phyloP scores from a whole-genome alignment of 139 green algal species.

The Picocystis salinarum region DNA sequence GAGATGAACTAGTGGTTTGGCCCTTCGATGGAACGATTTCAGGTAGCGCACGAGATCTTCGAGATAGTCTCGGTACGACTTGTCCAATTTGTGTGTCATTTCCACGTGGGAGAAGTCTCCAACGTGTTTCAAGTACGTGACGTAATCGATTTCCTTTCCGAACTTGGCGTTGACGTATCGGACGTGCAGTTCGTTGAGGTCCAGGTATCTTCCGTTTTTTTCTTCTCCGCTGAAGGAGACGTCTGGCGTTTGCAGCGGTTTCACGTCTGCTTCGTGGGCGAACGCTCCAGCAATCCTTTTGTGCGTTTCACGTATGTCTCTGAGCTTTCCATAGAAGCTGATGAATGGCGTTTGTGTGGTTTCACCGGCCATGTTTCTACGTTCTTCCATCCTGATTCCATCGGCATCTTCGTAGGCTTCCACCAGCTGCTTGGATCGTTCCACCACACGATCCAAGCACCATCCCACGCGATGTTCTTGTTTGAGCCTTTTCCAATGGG shows the following conservation, averaged over 20 bases:
- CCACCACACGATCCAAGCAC: slow-evolving; percentile 59
- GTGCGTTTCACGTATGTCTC: no score
- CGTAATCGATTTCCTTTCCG: slow-evolving; percentile 39
- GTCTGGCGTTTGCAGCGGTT: slow-evolving; percentile 4
- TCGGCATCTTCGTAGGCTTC: slow-evolving; percentile 23
- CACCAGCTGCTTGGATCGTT: slow-evolving; percentile 51
- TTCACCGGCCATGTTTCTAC: no score
- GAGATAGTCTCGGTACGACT: slow-evolving; percentile 32
- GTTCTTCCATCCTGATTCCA: slow-evolving; percentile 30
- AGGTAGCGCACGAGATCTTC: slow-evolving; percentile 58
- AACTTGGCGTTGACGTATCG: slow-evolving; percentile 68
- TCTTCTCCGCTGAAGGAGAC: slow-evolving; percentile 78
- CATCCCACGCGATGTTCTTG: slow-evolving; percentile 62
- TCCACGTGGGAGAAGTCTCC: slow-evolving; percentile 24
- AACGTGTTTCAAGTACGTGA: slow-evolving; percentile 39
- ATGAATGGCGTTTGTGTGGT: no score
- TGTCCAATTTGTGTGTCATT: slow-evolving; percentile 12
- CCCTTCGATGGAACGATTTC: slow-evolving; percentile 63
- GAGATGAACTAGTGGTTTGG: slow-evolving; percentile 68
- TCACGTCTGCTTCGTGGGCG: neutral
- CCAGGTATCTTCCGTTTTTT: slow-evolving; percentile 62
- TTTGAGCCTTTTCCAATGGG: slow-evolving; percentile 49
- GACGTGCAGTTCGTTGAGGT: slow-evolving; percentile 63
- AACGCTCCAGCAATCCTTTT: neutral
- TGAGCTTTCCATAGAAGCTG: no score